Conservation (phyloP, 441 rosid genomes). For the Erodium trifolium region DNA sequence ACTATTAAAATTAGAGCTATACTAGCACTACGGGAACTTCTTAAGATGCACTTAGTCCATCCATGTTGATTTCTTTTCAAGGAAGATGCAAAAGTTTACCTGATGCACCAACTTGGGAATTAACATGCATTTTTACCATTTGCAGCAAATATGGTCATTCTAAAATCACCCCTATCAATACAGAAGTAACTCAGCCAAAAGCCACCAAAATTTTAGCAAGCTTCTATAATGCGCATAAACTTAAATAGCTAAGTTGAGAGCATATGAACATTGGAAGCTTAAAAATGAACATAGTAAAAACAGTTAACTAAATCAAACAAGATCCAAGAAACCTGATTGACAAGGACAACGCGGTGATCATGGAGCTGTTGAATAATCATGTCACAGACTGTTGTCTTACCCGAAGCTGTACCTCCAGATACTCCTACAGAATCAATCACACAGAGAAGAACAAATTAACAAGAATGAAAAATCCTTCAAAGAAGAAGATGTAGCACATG, state of each 20-base stretch:
- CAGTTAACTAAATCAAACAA: neutral
- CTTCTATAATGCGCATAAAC: neutral
- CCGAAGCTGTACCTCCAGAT: constrained; percentile 97
- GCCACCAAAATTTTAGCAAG: neutral
- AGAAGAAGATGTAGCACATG: neutral
- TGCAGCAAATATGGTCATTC: neutral
- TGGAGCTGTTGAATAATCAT: constrained; percentile 51
- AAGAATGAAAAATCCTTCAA: too few relatives aligned
- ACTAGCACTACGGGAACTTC: too few relatives aligned
- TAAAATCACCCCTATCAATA: neutral
- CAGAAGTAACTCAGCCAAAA: neutral
- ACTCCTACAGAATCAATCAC: constrained; percentile 59
- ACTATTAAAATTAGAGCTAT: too few relatives aligned
- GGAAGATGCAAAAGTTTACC: neutral
- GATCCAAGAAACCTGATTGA: constrained; percentile 61
- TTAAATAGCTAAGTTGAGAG: neutral
- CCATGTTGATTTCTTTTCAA: too few relatives aligned
- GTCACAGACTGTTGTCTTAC: constrained; percentile 76
- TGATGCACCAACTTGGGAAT: neutral
- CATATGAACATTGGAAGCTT: neutral
- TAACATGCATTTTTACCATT: neutral
- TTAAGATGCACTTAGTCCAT: too few relatives aligned
- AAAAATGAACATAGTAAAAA: too few relatives aligned
- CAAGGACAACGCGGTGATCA: constrained; percentile 92
- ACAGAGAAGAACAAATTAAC: neutral